Percentiles rank a stretch among this genome's conserved stretches.
These are phyloP conservation scores for Botryosphaeria dothidea DNA, from an alignment of 2,329 filamentous ascomycete genomes.

Conservation along the genomic window DNA sequence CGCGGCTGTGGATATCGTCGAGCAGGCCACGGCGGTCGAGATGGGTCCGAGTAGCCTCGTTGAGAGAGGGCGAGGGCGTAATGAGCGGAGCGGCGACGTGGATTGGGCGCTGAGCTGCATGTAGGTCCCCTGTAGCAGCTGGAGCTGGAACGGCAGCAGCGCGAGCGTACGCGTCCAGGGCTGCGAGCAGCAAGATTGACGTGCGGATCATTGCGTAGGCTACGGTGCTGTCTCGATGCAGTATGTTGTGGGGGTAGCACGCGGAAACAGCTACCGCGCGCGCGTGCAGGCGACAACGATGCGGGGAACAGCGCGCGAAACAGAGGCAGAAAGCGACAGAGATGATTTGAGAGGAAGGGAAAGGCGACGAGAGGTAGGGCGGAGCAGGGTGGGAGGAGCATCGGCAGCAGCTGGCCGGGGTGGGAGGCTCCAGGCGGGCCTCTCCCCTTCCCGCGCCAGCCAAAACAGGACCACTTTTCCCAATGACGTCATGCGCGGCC, in stretches of 20 bases:
- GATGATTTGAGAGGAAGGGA: background rate
- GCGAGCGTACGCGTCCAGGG: conserved; percentile 17
- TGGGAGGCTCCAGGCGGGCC: background rate
- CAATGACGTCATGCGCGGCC: conserved; percentile 8
- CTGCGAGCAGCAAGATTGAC: conserved; percentile 17
- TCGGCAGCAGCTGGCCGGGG: background rate
- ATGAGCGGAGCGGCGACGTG: conserved; percentile 5
- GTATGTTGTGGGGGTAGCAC: conserved; percentile 8
- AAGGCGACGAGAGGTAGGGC: background rate
- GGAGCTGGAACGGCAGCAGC: conserved; percentile 16
- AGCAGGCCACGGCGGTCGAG: conserved; percentile 33
- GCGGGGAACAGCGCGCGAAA: background rate
- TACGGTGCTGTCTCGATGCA: conserved; percentile 12
- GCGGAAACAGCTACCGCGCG: background rate
- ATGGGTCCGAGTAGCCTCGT: conserved; percentile 4
- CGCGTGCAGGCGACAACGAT: background rate
- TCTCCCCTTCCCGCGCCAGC: background rate
- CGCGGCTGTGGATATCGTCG: conserved; percentile 34
- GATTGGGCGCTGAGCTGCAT: background rate
- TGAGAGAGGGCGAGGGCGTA: conserved; percentile 17
- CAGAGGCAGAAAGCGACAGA: background rate
- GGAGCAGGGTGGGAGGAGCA: background rate
- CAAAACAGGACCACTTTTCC: background rate
- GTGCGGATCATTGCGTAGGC: conserved; percentile 14
- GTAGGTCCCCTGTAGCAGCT: background rate